Percentiles rank a stretch among this genome's conserved stretches.
phyloP scores from a whole-genome alignment of 257 asterid species.

The Galeopsis tetrahit region DNA sequence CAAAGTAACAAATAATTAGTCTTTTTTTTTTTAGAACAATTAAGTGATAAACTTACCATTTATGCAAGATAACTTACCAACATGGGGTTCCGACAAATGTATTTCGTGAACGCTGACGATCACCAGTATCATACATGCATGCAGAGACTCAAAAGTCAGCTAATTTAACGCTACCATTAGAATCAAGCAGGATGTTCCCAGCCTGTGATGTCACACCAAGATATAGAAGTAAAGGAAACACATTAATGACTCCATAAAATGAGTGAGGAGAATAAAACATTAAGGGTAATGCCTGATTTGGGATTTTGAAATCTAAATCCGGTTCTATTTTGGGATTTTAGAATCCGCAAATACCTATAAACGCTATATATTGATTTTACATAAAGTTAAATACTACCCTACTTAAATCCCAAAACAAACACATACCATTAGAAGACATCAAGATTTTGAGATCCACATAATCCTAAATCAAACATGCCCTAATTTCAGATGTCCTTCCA shows the following conservation, averaged over 20 bases:
- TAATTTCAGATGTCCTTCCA: neutral
- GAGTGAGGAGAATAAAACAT: neutral
- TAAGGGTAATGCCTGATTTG: neutral
- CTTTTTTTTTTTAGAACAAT: neutral
- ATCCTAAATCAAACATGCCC: no score
- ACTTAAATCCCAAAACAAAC: no score
- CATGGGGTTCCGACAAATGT: conserved; percentile 99
- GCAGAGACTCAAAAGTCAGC: conserved; percentile 98
- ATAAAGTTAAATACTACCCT: no score
- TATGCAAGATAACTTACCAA: conserved; percentile 60
- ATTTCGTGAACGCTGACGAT: conserved; percentile 92
- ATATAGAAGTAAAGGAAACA: conserved; percentile 23
- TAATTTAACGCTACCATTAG: conserved; percentile 73
- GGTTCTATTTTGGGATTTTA: no score
- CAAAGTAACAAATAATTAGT: conserved; percentile 11
- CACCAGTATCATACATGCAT: conserved; percentile 92
- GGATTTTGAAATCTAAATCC: no score
- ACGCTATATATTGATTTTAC: no score
- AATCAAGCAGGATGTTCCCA: conserved; percentile 87
- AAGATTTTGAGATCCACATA: no score
- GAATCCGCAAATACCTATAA: no score
- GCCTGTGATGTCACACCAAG: conserved; percentile 58
- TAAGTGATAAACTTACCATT: conserved; percentile 14
- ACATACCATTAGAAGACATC: no score
- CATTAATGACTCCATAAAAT: neutral